These are phyloP conservation scores for Biscogniauxia mediterranea DNA, from an alignment of 2,329 filamentous ascomycete genomes.

Conservation along the genomic window DNA sequence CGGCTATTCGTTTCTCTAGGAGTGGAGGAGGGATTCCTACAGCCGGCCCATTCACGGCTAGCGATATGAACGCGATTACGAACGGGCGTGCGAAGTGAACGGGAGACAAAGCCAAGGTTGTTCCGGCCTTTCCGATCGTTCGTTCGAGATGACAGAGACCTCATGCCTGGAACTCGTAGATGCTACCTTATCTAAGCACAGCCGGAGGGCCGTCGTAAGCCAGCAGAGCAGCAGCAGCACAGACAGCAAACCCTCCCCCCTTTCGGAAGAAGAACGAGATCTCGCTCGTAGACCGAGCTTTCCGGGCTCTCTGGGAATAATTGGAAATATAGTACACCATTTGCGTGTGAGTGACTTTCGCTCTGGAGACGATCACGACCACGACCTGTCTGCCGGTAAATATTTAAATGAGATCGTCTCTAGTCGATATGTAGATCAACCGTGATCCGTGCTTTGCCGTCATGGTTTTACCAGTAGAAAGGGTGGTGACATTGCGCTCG, in stretches of 20 bases:
- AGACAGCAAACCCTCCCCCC: too few relatives aligned
- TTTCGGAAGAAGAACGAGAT: too few relatives aligned
- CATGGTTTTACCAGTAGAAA: neutral
- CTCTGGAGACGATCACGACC: neutral
- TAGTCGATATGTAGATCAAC: neutral
- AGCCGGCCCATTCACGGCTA: neutral
- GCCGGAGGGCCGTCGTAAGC: neutral
- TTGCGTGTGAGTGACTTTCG: neutral
- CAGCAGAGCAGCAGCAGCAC: neutral
- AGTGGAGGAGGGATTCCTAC: neutral
- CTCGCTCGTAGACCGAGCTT: neutral
- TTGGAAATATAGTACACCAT: neutral
- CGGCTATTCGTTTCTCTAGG: too few relatives aligned
- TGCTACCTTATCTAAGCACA: neutral
- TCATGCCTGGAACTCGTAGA: neutral
- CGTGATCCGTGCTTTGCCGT: neutral
- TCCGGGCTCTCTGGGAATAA: neutral
- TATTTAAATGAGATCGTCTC: neutral
- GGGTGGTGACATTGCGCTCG: neutral
- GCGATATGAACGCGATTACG: neutral
- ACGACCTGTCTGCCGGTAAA: neutral
- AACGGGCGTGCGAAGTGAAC: neutral
- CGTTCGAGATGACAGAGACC: neutral
- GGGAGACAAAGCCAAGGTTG: neutral
- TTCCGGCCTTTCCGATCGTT: neutral